Percentiles rank a stretch among this genome's conserved stretches.
phyloP scores from a whole-genome alignment of 306 rosid genomes.

The Prunus mira region DNA sequence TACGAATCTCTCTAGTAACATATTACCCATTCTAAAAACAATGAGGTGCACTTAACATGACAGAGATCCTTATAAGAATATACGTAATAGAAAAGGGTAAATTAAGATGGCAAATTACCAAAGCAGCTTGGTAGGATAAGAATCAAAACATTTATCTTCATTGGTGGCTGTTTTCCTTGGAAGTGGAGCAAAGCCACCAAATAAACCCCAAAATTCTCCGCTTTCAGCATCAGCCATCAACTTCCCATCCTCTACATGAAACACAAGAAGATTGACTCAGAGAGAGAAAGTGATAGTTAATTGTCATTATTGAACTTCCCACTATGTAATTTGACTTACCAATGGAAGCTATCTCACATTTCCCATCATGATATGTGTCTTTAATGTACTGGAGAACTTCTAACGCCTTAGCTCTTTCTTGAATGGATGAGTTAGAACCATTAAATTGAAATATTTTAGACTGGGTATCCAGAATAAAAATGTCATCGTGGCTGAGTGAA shows the following conservation, averaged over 20 bases:
- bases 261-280: constrained; percentile 32
- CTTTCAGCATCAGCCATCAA: constrained; percentile 93
- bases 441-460: constrained; percentile 93
- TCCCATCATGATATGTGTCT: constrained; percentile 92
- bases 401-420: constrained; percentile 98
- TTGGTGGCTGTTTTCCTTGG: constrained; percentile 67
- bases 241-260: constrained; percentile 86
- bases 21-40: constrained; percentile 1
- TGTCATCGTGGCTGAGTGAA: constrained; percentile 87
- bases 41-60: background rate
- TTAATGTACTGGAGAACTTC: constrained; percentile 94
- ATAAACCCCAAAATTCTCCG: constrained; percentile 96
- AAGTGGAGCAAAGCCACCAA: constrained; percentile 99
- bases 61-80: constrained; percentile 6
- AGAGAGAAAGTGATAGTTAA: constrained; percentile 18
- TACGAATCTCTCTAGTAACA: constrained; percentile 15
- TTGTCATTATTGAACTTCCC: constrained; percentile 14
- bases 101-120: constrained; percentile 53
- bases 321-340: constrained; percentile 59
- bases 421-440: constrained; percentile 88
- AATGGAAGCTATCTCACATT: constrained; percentile 86
- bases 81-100: constrained; percentile 15
- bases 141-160: constrained; percentile 52
- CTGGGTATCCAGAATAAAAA: constrained; percentile 87
- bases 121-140: constrained; percentile 65